These are phyloP conservation scores for Plasmodium chabaudi DNA, from an alignment of 169 alveolate species.

Conservation along the genomic window DNA sequence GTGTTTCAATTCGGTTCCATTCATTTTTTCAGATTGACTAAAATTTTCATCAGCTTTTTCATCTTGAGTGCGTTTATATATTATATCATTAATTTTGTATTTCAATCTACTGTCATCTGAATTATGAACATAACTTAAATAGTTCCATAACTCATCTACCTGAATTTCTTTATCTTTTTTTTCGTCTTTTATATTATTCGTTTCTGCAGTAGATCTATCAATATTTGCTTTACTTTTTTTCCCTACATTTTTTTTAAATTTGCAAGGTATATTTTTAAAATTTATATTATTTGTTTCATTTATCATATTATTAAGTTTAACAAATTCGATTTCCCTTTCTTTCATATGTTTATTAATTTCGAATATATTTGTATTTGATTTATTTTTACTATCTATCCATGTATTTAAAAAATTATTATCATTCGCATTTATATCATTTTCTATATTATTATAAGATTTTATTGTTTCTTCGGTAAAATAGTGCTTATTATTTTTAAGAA, in stretches of 20 bases:
- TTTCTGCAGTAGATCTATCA: neutral
- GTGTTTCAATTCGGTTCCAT: neutral
- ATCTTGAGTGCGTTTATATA: neutral
- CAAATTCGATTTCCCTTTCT: conserved; percentile 14
- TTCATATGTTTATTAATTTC: conserved; percentile 11
- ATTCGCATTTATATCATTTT: neutral
- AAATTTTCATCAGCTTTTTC: neutral
- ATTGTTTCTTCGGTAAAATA: no score
- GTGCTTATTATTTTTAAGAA: neutral
- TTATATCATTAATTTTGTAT: conserved; percentile 34
- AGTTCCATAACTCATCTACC: conserved; percentile 44
- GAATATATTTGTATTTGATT: neutral
- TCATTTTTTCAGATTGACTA: neutral
- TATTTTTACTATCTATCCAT: neutral
- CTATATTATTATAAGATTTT: conserved; percentile 4
- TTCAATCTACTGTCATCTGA: conserved; percentile 43
- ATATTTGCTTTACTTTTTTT: conserved; percentile 21
- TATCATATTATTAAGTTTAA: conserved; percentile 19
- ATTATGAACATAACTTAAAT: conserved; percentile 47
- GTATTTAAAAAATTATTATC: no score
- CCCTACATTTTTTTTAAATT: conserved; percentile 47
- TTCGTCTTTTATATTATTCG: conserved; percentile 10
- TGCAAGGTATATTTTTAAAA: conserved; percentile 43
- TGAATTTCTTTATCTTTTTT: conserved; percentile 27
- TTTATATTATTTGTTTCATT: conserved; percentile 6